phyloP scores from a whole-genome alignment of 2,329 filamentous ascomycete genomes.

The Fusarium papillatum region DNA sequence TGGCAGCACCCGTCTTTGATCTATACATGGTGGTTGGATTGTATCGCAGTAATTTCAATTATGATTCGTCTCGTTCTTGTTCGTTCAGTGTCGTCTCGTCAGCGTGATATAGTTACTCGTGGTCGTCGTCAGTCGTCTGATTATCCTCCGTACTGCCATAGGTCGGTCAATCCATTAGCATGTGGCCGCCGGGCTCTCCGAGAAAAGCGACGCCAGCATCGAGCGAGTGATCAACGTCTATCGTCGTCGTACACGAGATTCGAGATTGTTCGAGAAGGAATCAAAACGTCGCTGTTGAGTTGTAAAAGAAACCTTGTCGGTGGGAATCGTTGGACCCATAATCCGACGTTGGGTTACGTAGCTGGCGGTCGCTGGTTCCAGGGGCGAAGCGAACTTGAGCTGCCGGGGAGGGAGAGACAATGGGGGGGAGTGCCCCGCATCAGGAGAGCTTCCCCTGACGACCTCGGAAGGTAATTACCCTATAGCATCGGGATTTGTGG shows the following conservation, averaged over 20 bases:
- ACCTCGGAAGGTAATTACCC: conserved; percentile 27
- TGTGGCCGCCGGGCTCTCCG: conserved; percentile 32
- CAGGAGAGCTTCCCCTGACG: conserved; percentile 12
- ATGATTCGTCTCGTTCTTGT: not conserved
- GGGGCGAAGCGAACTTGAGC: not conserved
- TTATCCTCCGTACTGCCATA: conserved; percentile 26
- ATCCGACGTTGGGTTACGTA: conserved; percentile 24
- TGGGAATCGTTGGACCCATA: conserved; percentile 3
- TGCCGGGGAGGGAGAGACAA: not conserved
- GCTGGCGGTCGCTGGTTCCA: conserved; percentile 17
- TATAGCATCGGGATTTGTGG: conserved; percentile 6
- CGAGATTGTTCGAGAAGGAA: not conserved
- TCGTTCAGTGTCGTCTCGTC: not conserved
- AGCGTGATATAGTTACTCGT: not conserved
- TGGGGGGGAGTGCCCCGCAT: conserved; percentile 30
- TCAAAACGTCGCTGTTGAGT: conserved; percentile 2
- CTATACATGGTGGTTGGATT: conserved; percentile 54
- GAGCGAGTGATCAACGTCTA: not conserved
- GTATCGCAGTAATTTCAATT: conserved; percentile 14
- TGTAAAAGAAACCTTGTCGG: conserved; percentile 18
- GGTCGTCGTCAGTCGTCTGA: conserved; percentile 20
- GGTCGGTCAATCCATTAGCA: conserved; percentile 33
- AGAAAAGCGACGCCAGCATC: conserved; percentile 31
- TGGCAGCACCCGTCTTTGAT: conserved; percentile 55
- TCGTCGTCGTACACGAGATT: not conserved